Evolutionary conservation across 2,329 filamentous ascomycete species (phyloP).

Genomic region (Diaporthe caulivora): DNA sequence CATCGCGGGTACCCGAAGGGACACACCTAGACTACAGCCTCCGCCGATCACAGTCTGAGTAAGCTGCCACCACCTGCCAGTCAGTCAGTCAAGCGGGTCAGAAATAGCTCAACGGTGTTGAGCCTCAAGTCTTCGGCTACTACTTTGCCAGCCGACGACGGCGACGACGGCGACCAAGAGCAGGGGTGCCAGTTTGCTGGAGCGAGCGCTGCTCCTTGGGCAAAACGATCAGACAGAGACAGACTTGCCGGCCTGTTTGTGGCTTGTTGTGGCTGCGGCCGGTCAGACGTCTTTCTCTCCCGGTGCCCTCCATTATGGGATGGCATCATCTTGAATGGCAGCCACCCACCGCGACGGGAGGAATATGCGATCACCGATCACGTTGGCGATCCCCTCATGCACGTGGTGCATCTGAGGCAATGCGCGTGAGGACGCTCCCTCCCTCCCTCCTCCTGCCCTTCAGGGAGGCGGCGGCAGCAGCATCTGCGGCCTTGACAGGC

Average conservation of each 20-base stretch:
- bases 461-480: not conserved
- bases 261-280: slow-evolving; percentile 31
- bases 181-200: not conserved
- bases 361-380: slow-evolving; percentile 29
- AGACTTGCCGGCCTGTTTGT: not conserved
- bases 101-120: slow-evolving; percentile 25
- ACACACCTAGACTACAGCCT: not conserved
- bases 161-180: not conserved
- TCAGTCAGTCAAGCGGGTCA: slow-evolving; percentile 2
- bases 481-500: slow-evolving; percentile 21
- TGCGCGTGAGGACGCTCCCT: not conserved
- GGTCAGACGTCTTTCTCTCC: slow-evolving; percentile 27
- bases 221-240: not conserved
- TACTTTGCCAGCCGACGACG: not conserved
- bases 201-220: not conserved
- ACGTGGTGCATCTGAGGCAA: slow-evolving; percentile 29
- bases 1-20: not conserved
- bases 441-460: not conserved
- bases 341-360: slow-evolving; percentile 24
- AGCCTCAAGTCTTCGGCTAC: slow-evolving; percentile 3
- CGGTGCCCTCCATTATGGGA: slow-evolving; percentile 5
- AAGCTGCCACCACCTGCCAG: slow-evolving; percentile 21
- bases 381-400: slow-evolving; percentile 33
- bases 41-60: slow-evolving; percentile 14
- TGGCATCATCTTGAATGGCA: not conserved